phyloP scores from a whole-genome alignment of 164 flowering plant species.

The Berberis thunbergii region DNA sequence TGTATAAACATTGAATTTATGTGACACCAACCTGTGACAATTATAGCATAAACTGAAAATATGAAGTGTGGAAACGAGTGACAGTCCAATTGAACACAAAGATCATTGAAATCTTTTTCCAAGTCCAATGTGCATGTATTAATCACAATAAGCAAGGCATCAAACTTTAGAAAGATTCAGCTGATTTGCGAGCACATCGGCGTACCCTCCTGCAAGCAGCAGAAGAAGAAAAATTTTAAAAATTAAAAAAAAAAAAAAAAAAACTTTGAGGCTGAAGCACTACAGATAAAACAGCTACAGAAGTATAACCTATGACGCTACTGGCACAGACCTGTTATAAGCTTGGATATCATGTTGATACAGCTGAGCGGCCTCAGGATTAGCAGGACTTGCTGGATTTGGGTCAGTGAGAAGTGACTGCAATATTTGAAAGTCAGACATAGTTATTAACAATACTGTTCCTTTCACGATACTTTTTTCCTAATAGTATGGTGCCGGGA shows the following conservation, averaged over 20 bases:
- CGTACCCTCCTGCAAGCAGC: slow-evolving; percentile 38
- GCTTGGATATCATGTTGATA: slow-evolving; percentile 39
- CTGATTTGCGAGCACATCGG: slow-evolving; percentile 45
- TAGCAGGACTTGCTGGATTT: slow-evolving; percentile 50
- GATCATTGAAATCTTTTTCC: neutral
- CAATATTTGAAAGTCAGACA: slow-evolving; percentile 2
- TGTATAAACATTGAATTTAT: too few relatives aligned
- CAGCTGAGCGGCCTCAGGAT: slow-evolving; percentile 48
- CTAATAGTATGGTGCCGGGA: neutral
- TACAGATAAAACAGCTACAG: neutral
- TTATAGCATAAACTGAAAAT: too few relatives aligned
- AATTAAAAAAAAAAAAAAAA: too few relatives aligned
- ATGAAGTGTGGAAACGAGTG: too few relatives aligned
- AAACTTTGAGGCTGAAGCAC: too few relatives aligned
- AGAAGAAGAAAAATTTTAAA: too few relatives aligned
- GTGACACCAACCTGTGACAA: too few relatives aligned
- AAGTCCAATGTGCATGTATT: neutral
- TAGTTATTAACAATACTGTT: neutral
- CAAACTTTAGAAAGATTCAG: slow-evolving; percentile 18
- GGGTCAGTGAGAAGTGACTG: slow-evolving; percentile 58
- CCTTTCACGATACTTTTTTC: neutral
- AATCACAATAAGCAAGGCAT: neutral
- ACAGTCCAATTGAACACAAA: too few relatives aligned
- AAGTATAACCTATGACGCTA: neutral
- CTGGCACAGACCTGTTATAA: slow-evolving; percentile 30